Base-by-base conservation (phyloP, 139 green algal genomes). In the Asterochloris erici region DNA sequence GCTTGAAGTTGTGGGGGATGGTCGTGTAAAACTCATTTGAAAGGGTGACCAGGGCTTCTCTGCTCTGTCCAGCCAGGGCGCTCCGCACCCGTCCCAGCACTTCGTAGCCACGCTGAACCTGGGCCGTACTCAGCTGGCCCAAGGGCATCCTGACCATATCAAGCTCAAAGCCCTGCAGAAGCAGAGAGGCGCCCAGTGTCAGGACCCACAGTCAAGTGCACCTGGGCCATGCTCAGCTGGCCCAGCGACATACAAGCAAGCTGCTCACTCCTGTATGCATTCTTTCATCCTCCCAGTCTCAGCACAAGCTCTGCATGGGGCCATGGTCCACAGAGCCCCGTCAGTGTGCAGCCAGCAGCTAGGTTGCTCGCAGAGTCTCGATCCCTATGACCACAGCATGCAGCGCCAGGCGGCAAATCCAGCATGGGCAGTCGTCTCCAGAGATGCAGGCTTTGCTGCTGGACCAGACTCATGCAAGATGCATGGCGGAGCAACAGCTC, bases 101-200 rank as follows among this genome's bases (percentile, higher is more conserved):
- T 11, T 66, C 80, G 28, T 87, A 86, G 38, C 87, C 87, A 64
- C 80, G 81, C 76, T 84, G 82, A 12, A 90, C 82, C 38, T 87
- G 88, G 24, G 47, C 71, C 69, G 82, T 81, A 75, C 63, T 85
- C 28, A 90, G 66, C 29, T 79, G 70, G 24, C 87, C 87, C 17
- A 90, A 77, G n/a, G 87, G 87, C 76, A 89, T 79, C 66, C 86
- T 85, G n/a, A 82, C 87, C n/a, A 71, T 74, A 71, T 90, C 83
- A 47, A 91, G 74, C 60, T 85, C 83, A 82, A 87, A 84, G 26
- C 81, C 81, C 73, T 80, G 66, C 81, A 81, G n/a, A n/a, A 19
- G 23, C 21, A 68, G 11, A 63, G 12, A 76, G 26, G 47, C 16
- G 17, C 70, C 38, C 12, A 54, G 9, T 38, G 12, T n/a, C 70